A percentile compares a stretch with the other conserved stretches of the same genome.
These are phyloP conservation scores for Fusarium bactridioides DNA, from an alignment of 2,329 filamentous ascomycete species.

Conservation along the genomic window DNA sequence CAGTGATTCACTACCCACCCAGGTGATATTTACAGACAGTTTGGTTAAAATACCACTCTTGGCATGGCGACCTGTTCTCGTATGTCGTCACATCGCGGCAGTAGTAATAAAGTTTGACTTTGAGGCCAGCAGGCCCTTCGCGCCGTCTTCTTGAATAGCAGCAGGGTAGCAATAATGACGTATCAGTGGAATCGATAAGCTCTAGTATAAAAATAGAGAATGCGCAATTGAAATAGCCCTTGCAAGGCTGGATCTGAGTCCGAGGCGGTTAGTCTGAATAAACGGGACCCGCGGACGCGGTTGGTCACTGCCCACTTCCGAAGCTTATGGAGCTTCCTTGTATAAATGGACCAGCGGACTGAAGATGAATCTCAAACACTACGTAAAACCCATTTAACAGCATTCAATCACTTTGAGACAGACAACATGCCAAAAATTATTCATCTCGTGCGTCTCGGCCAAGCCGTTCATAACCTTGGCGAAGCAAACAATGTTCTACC, in stretches of 20 bases:
- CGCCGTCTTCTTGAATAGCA: too few relatives aligned
- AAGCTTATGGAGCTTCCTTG: rapidly evolving
- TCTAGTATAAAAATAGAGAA: rapidly evolving
- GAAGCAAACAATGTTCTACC: not conserved
- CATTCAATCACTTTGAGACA: rapidly evolving
- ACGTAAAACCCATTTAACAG: rapidly evolving
- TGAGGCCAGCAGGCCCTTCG: not conserved
- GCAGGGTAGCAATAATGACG: not conserved
- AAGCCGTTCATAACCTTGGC: not conserved
- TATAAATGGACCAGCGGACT: not conserved
- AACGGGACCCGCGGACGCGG: not conserved
- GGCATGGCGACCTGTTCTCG: rapidly evolving
- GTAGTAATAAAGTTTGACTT: rapidly evolving
- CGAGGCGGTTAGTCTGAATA: not conserved
- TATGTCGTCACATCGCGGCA: not conserved
- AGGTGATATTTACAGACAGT: too few relatives aligned
- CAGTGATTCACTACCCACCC: rapidly evolving
- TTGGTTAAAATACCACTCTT: too few relatives aligned
- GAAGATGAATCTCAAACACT: too few relatives aligned
- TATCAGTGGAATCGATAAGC: too few relatives aligned
- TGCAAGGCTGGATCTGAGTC: not conserved
- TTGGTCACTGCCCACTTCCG: not conserved
- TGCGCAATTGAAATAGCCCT: rapidly evolving
- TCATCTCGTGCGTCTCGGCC: not conserved
- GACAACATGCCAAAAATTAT: not conserved